These are phyloP conservation scores for Coelastrella sp. DNA, from an alignment of 139 green algal species.

Conservation along the genomic window DNA sequence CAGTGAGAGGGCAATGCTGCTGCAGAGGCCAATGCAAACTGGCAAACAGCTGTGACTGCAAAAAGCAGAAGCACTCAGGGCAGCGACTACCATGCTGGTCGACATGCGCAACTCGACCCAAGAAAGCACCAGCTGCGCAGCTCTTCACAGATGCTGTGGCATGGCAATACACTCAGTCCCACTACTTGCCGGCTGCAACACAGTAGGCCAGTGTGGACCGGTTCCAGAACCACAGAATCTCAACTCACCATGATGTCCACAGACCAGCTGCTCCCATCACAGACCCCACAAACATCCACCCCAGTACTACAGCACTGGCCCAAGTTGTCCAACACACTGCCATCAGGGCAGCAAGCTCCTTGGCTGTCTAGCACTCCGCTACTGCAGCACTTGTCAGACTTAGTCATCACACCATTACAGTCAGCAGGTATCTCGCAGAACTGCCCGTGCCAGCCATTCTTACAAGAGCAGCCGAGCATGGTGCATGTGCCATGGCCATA, in stretches of 20 bases:
- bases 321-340: slow-evolving; percentile 47
- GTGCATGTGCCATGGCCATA: slow-evolving; percentile 30
- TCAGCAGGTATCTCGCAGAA: slow-evolving; percentile 25
- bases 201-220: too few species aligned
- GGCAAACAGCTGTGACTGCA: too few species aligned
- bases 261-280: slow-evolving; percentile 54
- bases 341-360: slow-evolving; percentile 53
- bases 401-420: slow-evolving; percentile 17
- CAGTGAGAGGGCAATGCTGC: too few species aligned
- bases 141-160: too few species aligned
- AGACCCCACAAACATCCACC: slow-evolving; percentile 75
- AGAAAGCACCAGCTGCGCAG: too few species aligned
- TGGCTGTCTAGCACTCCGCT: slow-evolving; percentile 46
- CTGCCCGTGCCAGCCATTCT: slow-evolving; percentile 31
- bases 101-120: too few species aligned
- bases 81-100: too few species aligned
- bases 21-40: too few species aligned
- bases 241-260: slow-evolving; percentile 67
- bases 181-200: too few species aligned
- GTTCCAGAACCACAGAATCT: too few species aligned
- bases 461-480: slow-evolving; percentile 26
- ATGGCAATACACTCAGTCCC: too few species aligned
- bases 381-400: slow-evolving; percentile 29
- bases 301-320: slow-evolving; percentile 66
- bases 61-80: too few species aligned